These are phyloP conservation scores for Fusarium brachygibbosum DNA, from an alignment of 2,329 filamentous ascomycete genomes.

Conservation along the genomic window DNA sequence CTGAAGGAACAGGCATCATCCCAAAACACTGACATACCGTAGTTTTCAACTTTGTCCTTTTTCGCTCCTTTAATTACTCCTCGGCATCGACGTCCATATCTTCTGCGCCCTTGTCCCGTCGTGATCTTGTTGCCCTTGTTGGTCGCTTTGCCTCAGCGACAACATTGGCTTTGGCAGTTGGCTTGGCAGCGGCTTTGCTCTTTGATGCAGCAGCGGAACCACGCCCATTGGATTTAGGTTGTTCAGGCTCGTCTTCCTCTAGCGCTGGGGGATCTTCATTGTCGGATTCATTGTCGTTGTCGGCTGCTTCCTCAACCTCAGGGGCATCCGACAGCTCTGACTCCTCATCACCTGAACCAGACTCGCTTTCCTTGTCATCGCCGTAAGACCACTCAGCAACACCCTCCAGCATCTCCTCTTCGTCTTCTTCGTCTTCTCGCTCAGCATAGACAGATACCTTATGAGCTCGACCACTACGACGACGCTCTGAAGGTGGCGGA, in stretches of 20 bases:
- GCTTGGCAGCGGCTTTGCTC: slow-evolving; percentile 43
- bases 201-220: slow-evolving; percentile 39
- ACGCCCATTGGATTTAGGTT: slow-evolving; percentile 47
- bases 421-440: slow-evolving; percentile 69
- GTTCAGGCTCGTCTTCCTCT: slow-evolving; percentile 39
- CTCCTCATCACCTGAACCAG: slow-evolving; percentile 29
- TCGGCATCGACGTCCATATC: slow-evolving; percentile 56
- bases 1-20: slow-evolving; percentile 28
- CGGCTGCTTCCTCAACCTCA: slow-evolving; percentile 27
- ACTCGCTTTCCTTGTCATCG: slow-evolving; percentile 41
- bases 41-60: slow-evolving; percentile 20
- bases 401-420: slow-evolving; percentile 72
- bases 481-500: slow-evolving; percentile 61
- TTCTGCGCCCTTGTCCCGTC: slow-evolving; percentile 49
- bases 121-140: slow-evolving; percentile 46
- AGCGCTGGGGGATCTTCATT: slow-evolving; percentile 34
- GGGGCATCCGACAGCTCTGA: slow-evolving; percentile 46
- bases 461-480: slow-evolving; percentile 68
- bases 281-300: slow-evolving; percentile 31
- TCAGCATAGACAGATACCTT: slow-evolving; percentile 66
- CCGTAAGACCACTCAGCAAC: slow-evolving; percentile 71
- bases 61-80: slow-evolving; percentile 37
- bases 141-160: slow-evolving; percentile 40
- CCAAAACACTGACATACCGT: slow-evolving; percentile 26
- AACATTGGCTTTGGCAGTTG: slow-evolving; percentile 47